Conservation (phyloP, 2,329 filamentous ascomycete genomes). For the Davidsoniella virescens region DNA sequence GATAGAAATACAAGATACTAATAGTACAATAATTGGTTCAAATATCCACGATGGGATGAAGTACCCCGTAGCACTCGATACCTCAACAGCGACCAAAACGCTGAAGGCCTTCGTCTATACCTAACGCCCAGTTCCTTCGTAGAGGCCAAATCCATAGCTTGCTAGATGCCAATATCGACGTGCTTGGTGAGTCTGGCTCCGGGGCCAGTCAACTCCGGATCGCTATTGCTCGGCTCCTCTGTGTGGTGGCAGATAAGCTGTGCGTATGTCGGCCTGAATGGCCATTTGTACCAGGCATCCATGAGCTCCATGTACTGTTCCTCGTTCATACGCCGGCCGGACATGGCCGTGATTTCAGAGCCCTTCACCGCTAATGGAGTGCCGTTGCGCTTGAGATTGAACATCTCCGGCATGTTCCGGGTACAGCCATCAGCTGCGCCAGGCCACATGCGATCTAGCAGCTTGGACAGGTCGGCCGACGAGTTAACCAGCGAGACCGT, state of each 20-base stretch:
- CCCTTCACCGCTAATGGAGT: conserved; percentile 19
- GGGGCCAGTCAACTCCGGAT: background rate
- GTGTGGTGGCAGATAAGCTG: conserved; percentile 29
- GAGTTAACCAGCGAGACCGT: conserved; percentile 25
- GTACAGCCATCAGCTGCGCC: conserved; percentile 41
- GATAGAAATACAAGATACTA: no score
- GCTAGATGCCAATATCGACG: no score
- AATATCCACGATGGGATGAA: no score
- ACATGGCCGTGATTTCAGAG: conserved; percentile 25
- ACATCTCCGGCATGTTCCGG: conserved; percentile 30
- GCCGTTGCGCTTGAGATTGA: conserved; percentile 33
- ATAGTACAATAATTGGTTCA: no score
- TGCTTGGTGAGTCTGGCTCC: no score
- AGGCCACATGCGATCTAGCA: conserved; percentile 38
- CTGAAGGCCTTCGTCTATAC: no score
- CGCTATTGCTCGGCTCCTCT: conserved; percentile 16
- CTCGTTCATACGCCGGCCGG: conserved; percentile 32
- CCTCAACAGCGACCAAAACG: no score
- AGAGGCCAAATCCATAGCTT: background rate
- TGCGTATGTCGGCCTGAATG: conserved; percentile 37
- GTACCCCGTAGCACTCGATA: no score
- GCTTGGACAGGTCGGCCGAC: conserved; percentile 23
- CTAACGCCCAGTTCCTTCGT: background rate
- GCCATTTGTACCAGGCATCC: conserved; percentile 48
- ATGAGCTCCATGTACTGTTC: conserved; percentile 41